Percentiles rank a stretch among this genome's conserved stretches.
Conservation (phyloP, 192 early-diverging fungal species). For the Dissophora globulifera region DNA sequence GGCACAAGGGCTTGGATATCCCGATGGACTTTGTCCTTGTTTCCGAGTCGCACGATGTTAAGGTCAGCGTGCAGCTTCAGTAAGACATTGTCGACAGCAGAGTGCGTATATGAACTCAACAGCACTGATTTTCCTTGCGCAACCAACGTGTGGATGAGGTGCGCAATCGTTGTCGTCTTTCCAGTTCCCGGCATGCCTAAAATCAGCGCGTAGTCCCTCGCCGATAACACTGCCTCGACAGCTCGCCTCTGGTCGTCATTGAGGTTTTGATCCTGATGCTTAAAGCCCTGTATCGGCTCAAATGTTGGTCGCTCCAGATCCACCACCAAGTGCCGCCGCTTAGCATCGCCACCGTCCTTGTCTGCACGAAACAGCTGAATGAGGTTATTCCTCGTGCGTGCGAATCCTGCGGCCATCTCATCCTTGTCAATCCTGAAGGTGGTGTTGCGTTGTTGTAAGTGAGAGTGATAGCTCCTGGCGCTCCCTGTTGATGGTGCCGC, state of each 20-base stretch:
- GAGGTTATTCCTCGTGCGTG: conserved; percentile 78
- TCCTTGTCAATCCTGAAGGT: conserved; percentile 87
- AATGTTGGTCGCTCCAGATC: conserved; percentile 81
- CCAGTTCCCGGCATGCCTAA: conserved; percentile 98
- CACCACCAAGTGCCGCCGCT: conserved; percentile 78
- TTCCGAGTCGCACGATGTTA: conserved; percentile 82
- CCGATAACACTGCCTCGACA: conserved; percentile 76
- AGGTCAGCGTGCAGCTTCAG: conserved; percentile 82
- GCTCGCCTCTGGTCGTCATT: conserved; percentile 80
- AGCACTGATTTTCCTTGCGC: conserved; percentile 78
- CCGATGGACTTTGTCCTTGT: conserved; percentile 60
- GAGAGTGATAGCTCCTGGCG: conserved; percentile 23
- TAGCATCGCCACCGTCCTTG: conserved; percentile 58
- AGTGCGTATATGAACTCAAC: conserved; percentile 90
- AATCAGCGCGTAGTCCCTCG: conserved; percentile 89
- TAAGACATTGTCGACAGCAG: conserved; percentile 92
- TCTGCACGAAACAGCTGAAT: conserved; percentile 71
- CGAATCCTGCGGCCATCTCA: conserved; percentile 76
- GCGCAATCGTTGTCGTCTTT: conserved; percentile 90
- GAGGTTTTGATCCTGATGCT: conserved; percentile 51
- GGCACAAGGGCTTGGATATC: conserved; percentile 17
- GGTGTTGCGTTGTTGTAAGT: conserved; percentile 49
- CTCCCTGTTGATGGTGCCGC: background rate
- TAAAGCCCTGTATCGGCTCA: conserved; percentile 2
- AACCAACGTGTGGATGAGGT: conserved; percentile 78